Percentiles rank a stretch among this genome's conserved stretches.
Evolutionary conservation across 331 rosid species (phyloP).

Genomic region (Rosa hybrid): DNA sequence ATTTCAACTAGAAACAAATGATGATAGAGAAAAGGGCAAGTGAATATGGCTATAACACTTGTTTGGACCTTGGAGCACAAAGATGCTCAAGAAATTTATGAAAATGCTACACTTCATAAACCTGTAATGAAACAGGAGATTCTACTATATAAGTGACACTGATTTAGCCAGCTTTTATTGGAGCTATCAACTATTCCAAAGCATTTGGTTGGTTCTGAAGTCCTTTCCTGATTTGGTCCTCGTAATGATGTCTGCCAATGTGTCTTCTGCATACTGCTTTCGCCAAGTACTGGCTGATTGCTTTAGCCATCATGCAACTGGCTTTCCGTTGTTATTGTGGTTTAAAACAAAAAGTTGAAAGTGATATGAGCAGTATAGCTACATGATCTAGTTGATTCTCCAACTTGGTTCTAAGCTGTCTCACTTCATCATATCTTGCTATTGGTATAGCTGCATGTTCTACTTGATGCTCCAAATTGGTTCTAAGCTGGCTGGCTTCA

Average conservation of each 20-base stretch:
- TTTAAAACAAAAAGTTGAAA: background rate
- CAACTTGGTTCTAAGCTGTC: background rate
- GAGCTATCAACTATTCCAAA: background rate
- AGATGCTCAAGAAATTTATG: background rate
- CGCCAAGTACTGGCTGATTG: background rate
- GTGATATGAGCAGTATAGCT: background rate
- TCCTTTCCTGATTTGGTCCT: background rate
- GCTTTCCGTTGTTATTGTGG: background rate
- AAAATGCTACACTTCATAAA: background rate
- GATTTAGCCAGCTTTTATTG: background rate
- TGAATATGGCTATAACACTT: background rate
- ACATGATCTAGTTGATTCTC: conserved; percentile 11
- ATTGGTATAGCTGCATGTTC: background rate
- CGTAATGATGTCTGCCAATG: background rate
- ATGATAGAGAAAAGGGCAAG: conserved; percentile 7
- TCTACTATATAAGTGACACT: background rate
- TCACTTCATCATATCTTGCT: background rate
- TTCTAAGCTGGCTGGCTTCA: background rate
- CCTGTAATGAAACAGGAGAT: background rate
- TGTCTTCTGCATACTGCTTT: background rate
- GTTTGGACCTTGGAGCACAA: background rate
- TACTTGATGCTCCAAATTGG: conserved; percentile 3
- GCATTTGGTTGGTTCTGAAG: background rate
- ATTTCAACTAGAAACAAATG: background rate
- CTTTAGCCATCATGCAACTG: background rate